Evolutionary conservation across 495 filamentous ascomycete species (phyloP), one percentile per base, ranked within the genome.

Genomic region (Penicillium psychrofluorescens): DNA sequence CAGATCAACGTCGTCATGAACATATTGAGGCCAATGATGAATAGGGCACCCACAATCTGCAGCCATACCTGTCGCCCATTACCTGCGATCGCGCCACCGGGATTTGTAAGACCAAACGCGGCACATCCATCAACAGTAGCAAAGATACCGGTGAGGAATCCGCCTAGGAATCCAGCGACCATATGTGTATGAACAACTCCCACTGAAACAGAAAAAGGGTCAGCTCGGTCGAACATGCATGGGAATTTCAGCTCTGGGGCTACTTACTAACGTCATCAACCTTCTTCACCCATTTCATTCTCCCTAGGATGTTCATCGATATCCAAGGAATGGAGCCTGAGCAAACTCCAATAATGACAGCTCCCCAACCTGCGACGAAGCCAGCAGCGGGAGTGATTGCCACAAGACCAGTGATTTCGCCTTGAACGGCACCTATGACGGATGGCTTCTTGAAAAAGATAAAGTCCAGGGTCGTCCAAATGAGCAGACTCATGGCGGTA

Each of bases 321-420:
- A 75, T 38, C 75, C 75, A 79, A 1, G 75, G 75, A 40, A 78
- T 64, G 27, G 56, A 64, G 22, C 75, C 75, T 8, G 70, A 72
- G 45, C 62, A 67, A 36, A 67, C 41, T 43, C 75, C 75, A 35
- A 78, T 64, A 27, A 68, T 51, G 48, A 79, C 71, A 29, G 75
- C 75, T 38, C 73, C 72, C 75, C 75, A 79, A 36, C 75, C 75
- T 1, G 75, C 68, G 28, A 79, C 67, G 13, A 79, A 66, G 48
- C 75, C 75, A 14, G 75, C 75, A 33, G 72, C 75, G 7, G 75
- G 75, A 2, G 75, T 79, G 52, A 79, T 79, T 28, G 69, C 71
- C 28, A 79, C 75, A 14, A 79, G 63, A 13, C 74, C 74, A 3
- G 72, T 74, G 51, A 77, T 77, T 69, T 73, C 72, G 38, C 74